Conservation (phyloP, 2,329 filamentous ascomycete species). For the Nectriaceae sp. region DNA sequence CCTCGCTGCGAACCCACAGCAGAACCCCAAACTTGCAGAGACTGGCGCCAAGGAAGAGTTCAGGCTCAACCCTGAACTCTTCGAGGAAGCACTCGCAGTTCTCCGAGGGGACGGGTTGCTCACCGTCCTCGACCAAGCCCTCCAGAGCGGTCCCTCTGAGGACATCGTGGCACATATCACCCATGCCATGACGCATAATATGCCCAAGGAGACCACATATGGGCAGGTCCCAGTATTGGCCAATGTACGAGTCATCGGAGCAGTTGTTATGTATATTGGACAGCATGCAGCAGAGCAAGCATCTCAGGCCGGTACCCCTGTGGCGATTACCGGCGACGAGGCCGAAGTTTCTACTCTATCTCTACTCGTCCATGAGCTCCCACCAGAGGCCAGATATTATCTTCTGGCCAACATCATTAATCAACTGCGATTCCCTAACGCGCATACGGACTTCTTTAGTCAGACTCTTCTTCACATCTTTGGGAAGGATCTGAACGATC, state of each 20-base stretch:
- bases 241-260: slow-evolving; percentile 73
- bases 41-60: slow-evolving; percentile 77
- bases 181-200: slow-evolving; percentile 66
- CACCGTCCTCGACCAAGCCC: slow-evolving; percentile 60
- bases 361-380: slow-evolving; percentile 73
- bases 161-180: slow-evolving; percentile 77
- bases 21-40: slow-evolving; percentile 68
- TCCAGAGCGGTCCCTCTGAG: slow-evolving; percentile 64
- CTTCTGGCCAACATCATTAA: slow-evolving; percentile 84
- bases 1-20: slow-evolving; percentile 77
- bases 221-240: slow-evolving; percentile 69
- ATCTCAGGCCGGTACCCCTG: slow-evolving; percentile 58
- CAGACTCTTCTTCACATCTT: slow-evolving; percentile 85
- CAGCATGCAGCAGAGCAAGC: slow-evolving; percentile 66
- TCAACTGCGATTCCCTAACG: slow-evolving; percentile 87
- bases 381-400: slow-evolving; percentile 80
- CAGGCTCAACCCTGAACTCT: slow-evolving; percentile 64
- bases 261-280: slow-evolving; percentile 81
- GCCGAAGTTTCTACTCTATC: slow-evolving; percentile 71
- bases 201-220: slow-evolving; percentile 61
- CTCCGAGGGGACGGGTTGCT: slow-evolving; percentile 57
- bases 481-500: slow-evolving; percentile 69
- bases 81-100: slow-evolving; percentile 61
- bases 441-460: slow-evolving; percentile 90
- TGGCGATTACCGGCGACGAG: slow-evolving; percentile 45